These are phyloP conservation scores for Chaetomidium leptoderma DNA, from an alignment of 495 filamentous ascomycete species.

Conservation along the genomic window DNA sequence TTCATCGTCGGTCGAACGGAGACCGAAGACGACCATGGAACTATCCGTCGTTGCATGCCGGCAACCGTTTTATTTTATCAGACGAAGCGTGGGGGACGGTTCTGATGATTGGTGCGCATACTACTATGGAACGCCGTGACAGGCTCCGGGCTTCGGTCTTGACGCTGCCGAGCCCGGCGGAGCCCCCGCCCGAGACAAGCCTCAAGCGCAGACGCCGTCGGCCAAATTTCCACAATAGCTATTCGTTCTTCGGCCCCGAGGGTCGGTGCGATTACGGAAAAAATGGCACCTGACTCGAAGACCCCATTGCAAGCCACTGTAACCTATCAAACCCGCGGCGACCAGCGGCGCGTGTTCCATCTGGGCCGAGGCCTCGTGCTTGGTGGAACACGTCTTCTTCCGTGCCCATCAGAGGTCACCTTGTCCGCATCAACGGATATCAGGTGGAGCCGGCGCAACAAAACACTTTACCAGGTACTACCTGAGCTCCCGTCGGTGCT, in stretches of 20 bases:
- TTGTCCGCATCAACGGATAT: neutral
- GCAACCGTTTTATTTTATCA: no score
- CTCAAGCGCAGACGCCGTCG: neutral
- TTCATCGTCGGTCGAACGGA: no score
- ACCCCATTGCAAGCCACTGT: no score
- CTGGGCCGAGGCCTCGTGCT: neutral
- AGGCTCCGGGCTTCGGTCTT: constrained; percentile 17
- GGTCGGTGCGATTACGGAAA: neutral
- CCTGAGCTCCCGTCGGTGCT: neutral
- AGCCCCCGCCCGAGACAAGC: neutral
- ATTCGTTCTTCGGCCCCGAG: neutral
- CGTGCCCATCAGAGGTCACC: constrained; percentile 10
- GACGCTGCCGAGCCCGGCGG: constrained; percentile 12
- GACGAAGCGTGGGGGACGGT: no score
- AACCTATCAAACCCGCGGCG: constrained; percentile 3
- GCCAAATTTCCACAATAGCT: neutral
- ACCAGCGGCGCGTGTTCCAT: neutral
- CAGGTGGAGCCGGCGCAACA: constrained; percentile 3
- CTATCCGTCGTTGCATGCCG: no score
- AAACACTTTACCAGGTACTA: neutral
- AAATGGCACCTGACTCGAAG: constrained; percentile 8
- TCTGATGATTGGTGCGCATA: constrained; percentile 18
- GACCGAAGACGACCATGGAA: no score
- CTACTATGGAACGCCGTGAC: neutral
- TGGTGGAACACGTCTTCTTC: constrained; percentile 12